Conservation (phyloP, 2,329 filamentous ascomycete species). For the Aureobasidium vineae region DNA sequence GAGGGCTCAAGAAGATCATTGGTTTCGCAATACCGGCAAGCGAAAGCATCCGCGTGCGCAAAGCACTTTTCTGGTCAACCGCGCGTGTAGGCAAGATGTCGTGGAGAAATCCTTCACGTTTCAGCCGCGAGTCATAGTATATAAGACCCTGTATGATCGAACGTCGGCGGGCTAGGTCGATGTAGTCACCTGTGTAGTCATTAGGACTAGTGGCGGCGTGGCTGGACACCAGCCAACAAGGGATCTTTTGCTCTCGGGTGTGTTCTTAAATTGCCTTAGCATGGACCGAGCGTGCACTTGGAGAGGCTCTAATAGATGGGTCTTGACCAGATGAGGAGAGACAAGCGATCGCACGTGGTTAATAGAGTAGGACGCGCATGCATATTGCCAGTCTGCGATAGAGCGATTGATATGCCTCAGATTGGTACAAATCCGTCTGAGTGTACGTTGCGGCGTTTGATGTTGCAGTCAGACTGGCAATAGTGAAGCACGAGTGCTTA, state of each 20-base stretch:
- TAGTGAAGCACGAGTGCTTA: not conserved
- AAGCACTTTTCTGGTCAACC: not conserved
- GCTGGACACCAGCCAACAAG: not conserved
- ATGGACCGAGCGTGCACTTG: constrained; percentile 15
- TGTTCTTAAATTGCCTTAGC: not conserved
- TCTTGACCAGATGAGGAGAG: not conserved
- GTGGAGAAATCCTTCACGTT: constrained; percentile 13
- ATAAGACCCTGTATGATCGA: not conserved
- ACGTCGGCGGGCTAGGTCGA: not conserved
- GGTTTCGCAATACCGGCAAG: constrained; percentile 24
- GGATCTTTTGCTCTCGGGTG: not conserved
- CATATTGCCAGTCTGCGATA: not conserved
- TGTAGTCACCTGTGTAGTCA: not conserved
- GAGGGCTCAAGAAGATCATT: constrained; percentile 6
- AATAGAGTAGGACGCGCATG: not conserved
- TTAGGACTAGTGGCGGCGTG: constrained; percentile 8
- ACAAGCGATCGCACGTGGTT: constrained; percentile 19
- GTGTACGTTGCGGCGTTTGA: not conserved
- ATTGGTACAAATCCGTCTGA: not conserved
- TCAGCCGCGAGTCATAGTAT: constrained; percentile 22
- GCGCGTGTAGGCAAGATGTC: not conserved
- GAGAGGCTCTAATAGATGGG: constrained; percentile 21
- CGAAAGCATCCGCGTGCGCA: not conserved
- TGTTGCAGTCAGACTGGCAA: not conserved
- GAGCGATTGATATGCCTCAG: not conserved